Conservation (phyloP, 1,139 yeast genomes). For the Candida glucosophila region DNA sequence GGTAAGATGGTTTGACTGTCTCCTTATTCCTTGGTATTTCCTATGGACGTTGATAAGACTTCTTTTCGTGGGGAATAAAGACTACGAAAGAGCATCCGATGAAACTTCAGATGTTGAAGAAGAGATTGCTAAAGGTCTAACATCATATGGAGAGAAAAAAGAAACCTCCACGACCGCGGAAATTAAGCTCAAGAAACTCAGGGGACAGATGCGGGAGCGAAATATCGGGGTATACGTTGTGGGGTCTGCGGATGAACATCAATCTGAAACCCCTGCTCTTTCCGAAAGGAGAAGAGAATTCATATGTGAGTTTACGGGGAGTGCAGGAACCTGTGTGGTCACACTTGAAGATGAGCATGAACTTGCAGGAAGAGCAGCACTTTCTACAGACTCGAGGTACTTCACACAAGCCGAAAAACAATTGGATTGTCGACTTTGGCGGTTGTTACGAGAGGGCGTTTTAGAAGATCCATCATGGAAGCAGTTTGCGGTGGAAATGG, state of each 20-base stretch:
- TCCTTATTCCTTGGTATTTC: too few relatives aligned
- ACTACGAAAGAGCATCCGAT: too few relatives aligned
- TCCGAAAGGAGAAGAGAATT: constrained; percentile 45
- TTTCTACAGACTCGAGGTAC: constrained; percentile 53
- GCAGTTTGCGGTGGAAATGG: constrained; percentile 27
- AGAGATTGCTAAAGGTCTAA: too few relatives aligned
- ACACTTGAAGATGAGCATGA: constrained; percentile 27
- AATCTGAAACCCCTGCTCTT: constrained; percentile 43
- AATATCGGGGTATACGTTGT: constrained; percentile 73
- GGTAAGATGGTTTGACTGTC: too few relatives aligned
- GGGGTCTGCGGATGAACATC: constrained; percentile 66
- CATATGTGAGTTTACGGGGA: constrained; percentile 47
- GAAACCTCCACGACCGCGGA: too few relatives aligned
- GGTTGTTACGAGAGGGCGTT: constrained; percentile 29
- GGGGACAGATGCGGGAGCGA: constrained; percentile 32
- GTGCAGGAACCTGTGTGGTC: constrained; percentile 48
- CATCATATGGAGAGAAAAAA: too few relatives aligned
- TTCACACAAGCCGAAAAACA: constrained; percentile 40
- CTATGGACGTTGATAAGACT: too few relatives aligned
- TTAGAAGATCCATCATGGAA: constrained; percentile 31
- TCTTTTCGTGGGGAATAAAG: too few relatives aligned
- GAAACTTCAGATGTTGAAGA: too few relatives aligned
- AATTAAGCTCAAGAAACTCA: constrained; percentile 22
- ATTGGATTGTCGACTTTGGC: constrained; percentile 27
- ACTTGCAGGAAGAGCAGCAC: constrained; percentile 32